Base-by-base conservation (phyloP, 176 grass and related monocot genomes). In the Cenchrus fungigraminus region DNA sequence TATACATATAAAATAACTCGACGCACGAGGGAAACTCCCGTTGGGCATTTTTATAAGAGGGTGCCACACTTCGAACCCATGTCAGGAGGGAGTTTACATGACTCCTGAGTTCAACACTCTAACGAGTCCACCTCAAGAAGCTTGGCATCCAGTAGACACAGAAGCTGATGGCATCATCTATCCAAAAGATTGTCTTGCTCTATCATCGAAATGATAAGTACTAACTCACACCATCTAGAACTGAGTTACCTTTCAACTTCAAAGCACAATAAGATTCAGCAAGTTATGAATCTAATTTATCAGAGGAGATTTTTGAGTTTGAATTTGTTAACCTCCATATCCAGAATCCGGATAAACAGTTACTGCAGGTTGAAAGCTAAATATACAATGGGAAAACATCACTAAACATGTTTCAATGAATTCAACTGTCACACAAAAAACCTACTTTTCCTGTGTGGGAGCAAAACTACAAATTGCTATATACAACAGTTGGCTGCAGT, bases 381-480 rank as follows among this genome's bases (percentile, higher is more conserved):
- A 76, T 61, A 87, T 76, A 34, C 3, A 49, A 56, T 55, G 46
- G 77, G 32, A 62, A 65, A 32, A 83, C 29, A 52, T 20, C 29
- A 78, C 2, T n/a, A 29, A 25, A 63, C 54, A 62, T 22, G 16
- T 74, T 68, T 79, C 63, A 74, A 74, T 73, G 76, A 84, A 84
- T 74, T 65, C 34, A 88, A 49, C 46, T 84, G 68, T 60, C 75
- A 74, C 75, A 37, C 28, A 73, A 79, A 34, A 79, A 65, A 20
- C 5, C 32, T 63, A 37, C 13, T 40, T 73, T 83, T 75, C 52
- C 12, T 68, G 59, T 66, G 17, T 67, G 19, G 14, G 68, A 65
- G 29, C 20, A 88, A 79, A 84, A 80, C n/a, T 85, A 50, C 42
- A 89, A 50, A 80, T 68, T 73, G 19, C 61, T 74, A 87, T 84